These are phyloP conservation scores for Reutealis trisperma DNA, from an alignment of 345 rosid genomes.

Conservation along the genomic window DNA sequence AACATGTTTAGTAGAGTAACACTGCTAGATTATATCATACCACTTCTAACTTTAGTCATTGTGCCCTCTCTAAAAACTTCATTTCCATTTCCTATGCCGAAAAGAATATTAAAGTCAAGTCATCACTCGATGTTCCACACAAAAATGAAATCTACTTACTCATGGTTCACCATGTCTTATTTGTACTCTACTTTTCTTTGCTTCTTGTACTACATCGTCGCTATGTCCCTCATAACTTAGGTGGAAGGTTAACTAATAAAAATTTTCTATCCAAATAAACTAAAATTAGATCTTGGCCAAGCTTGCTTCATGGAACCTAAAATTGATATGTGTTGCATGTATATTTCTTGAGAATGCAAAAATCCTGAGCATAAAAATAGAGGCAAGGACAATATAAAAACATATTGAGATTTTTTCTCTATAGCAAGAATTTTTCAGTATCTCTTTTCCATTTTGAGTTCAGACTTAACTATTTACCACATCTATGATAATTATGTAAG, in stretches of 20 bases:
- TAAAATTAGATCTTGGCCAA: constrained; percentile 96
- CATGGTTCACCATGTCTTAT: constrained; percentile 49
- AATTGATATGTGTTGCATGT: constrained; percentile 6
- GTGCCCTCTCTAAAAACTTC: constrained; percentile 69
- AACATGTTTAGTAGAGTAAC: neutral
- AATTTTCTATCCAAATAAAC: constrained; percentile 88
- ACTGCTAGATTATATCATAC: constrained; percentile 37
- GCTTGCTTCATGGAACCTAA: constrained; percentile 99
- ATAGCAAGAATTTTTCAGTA: no score
- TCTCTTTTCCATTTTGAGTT: no score
- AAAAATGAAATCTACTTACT: no score
- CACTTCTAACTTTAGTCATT: constrained; percentile 71
- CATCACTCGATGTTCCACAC: constrained; percentile 6
- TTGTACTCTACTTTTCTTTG: constrained; percentile 75
- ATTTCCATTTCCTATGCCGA: constrained; percentile 83
- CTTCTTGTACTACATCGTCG: constrained; percentile 88
- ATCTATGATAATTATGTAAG: no score
- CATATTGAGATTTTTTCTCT: no score
- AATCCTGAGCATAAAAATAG: neutral
- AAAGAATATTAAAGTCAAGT: no score
- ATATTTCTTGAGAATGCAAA: neutral
- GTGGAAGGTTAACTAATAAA: constrained; percentile 87
- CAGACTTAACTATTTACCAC: no score
- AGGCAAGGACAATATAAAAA: no score
- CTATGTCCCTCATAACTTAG: constrained; percentile 66